Percentiles rank a stretch among this genome's conserved stretches.
phyloP scores from a whole-genome alignment of 2,329 filamentous ascomycete genomes.

The Zasmidium cellare region DNA sequence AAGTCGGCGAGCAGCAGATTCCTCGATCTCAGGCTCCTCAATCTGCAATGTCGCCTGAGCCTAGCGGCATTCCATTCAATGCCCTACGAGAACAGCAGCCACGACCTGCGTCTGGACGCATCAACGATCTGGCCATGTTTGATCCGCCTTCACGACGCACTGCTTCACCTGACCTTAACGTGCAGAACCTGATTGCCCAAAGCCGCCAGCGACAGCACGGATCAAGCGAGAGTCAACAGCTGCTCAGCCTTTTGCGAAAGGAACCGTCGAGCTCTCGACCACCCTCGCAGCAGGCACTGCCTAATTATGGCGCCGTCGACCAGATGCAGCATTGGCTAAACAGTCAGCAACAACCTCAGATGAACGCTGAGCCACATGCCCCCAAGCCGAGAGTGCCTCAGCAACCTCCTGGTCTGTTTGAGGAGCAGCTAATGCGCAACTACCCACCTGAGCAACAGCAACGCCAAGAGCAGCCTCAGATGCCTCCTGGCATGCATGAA shows the following conservation, averaged over 20 bases:
- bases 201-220: conserved; percentile 47
- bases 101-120: conserved; percentile 24
- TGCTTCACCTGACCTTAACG: conserved; percentile 33
- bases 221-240: conserved; percentile 72
- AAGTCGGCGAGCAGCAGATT: conserved; percentile 12
- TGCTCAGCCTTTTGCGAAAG: conserved; percentile 74
- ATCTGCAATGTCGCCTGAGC: conserved; percentile 21
- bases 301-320: conserved; percentile 27
- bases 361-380: conserved; percentile 34
- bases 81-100: conserved; percentile 23
- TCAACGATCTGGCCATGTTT: conserved; percentile 24
- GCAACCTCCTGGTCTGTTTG: conserved; percentile 36
- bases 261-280: conserved; percentile 33
- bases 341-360: conserved; percentile 14
- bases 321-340: conserved; percentile 38
- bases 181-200: conserved; percentile 39
- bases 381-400: conserved; percentile 36
- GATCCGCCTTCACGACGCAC: conserved; percentile 31
- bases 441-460: conserved; percentile 24
- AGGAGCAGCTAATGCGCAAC: conserved; percentile 36
- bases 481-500: conserved; percentile 17
- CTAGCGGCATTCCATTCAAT: conserved; percentile 24
- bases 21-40: conserved; percentile 14
- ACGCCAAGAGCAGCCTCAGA: conserved; percentile 20
- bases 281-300: conserved; percentile 30